Evolutionary conservation across 768 basidiomycete species (phyloP), one percentile per base, ranked within the genome.

Genomic region (Antrodiella citrinella): DNA sequence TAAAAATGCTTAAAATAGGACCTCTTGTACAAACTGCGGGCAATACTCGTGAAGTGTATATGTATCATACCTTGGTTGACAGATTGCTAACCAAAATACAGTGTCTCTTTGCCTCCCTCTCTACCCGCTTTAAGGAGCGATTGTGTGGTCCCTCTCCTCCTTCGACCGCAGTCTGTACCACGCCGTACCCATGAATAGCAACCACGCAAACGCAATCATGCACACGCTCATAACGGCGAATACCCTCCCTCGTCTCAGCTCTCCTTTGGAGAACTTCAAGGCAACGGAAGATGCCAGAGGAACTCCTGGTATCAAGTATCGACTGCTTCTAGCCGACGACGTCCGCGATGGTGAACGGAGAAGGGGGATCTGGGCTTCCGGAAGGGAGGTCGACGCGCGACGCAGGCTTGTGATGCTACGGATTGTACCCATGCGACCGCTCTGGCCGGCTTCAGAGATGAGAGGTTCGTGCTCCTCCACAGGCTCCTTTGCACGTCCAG

Each of bases 161-260:
- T 65, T 72, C 43, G 69, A 72, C 26, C 80, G 72, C 51, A 85
- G 64, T 55, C 74, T 76, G 48, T 73, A 60, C 73, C 73, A 81
- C 0, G 82, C 84, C 15, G 80, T 83, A 9, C 59, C 69, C 58
- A 87, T 66, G 64, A 86, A 86, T 52, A 86, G 62, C 26, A 74
- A 58, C 86, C 84, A 88, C 4, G 81, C 77, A 44, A 59, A 63
- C 13, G 74, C 56, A 9, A 85, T 72, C 26, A 81, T 58, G 1
- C 55, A 45, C 15, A 54, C 68, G 41, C 71, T 73, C 21, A 76
- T 53, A 25, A 65, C 55, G 22, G 74, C 70, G 52, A 80, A 83
- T 0, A 77, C 18, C 51, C 69, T 57, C 1, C 86, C 86, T 39
- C 84, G 53, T 53, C 54, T 57, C 38, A 61, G 35, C 54, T 65